Conservation (phyloP, 2,329 filamentous ascomycete species). For the Colletotrichum sp. region DNA sequence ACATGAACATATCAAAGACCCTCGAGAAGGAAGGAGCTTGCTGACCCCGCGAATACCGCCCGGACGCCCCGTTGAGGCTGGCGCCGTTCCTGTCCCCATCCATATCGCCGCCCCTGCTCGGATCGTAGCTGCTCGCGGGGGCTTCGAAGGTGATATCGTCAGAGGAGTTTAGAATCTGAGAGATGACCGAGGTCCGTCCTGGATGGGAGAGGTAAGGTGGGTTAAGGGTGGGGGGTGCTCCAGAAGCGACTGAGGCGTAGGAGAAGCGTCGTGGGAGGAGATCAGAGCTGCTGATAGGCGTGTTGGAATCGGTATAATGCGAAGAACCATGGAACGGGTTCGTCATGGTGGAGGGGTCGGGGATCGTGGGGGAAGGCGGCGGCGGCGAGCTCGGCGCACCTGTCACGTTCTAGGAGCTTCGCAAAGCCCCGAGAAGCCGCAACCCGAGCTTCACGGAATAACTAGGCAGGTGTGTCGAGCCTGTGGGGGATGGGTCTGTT, state of each 20-base stretch:
- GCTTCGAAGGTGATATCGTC: slow-evolving; percentile 41
- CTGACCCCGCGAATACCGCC: slow-evolving; percentile 20
- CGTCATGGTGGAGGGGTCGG: slow-evolving; percentile 39
- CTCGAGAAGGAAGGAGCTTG: slow-evolving; percentile 54
- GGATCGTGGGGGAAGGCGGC: slow-evolving; percentile 3
- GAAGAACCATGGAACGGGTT: slow-evolving; percentile 44
- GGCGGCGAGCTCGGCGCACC: slow-evolving; percentile 14
- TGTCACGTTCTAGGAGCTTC: slow-evolving; percentile 15
- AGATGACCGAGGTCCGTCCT: slow-evolving; percentile 48
- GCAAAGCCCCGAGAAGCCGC: slow-evolving; percentile 12
- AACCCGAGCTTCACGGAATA: slow-evolving; percentile 4
- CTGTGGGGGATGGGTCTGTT: background rate
- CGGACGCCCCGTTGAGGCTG: slow-evolving; percentile 26
- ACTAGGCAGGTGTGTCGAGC: background rate
- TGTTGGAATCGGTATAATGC: slow-evolving; percentile 36
- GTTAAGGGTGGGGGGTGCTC: slow-evolving; percentile 38
- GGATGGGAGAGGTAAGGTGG: slow-evolving; percentile 39
- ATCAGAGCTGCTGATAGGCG: slow-evolving; percentile 27
- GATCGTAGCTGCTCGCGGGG: slow-evolving; percentile 26
- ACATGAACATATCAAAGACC: slow-evolving; percentile 57
- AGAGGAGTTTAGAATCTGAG: slow-evolving; percentile 59
- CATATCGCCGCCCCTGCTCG: slow-evolving; percentile 30
- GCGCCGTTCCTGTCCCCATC: slow-evolving; percentile 35
- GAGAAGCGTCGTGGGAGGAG: slow-evolving; percentile 41
- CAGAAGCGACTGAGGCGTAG: slow-evolving; percentile 47